Evolutionary conservation across 495 filamentous ascomycete genomes (phyloP).

Genomic region (Aspergillus kassunensis): DNA sequence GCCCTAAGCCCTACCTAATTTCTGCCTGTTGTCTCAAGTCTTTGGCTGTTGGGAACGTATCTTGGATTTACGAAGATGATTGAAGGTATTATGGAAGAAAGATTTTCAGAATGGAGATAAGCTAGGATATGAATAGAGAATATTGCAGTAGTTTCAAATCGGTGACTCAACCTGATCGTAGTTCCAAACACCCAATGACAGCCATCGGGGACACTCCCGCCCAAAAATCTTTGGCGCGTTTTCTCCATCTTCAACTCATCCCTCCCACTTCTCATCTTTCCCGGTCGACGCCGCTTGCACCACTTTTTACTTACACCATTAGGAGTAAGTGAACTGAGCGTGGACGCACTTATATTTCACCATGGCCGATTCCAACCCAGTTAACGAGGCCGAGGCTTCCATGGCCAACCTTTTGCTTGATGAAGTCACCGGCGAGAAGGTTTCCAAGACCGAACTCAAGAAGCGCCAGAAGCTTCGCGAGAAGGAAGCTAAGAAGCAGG

Average conservation of each 20-base stretch:
- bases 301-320: background rate
- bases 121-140: background rate
- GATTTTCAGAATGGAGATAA: background rate
- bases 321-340: conserved; percentile 2
- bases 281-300: conserved; percentile 7
- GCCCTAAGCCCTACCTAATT: conserved; percentile 48
- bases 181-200: conserved; percentile 28
- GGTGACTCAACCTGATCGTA: background rate
- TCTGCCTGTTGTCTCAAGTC: conserved; percentile 1
- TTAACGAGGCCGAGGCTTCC: conserved; percentile 57
- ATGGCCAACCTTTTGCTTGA: conserved; percentile 75
- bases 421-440: conserved; percentile 78
- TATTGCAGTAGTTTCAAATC: no score
- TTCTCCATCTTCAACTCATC: conserved; percentile 28
- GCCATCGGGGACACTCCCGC: conserved; percentile 28
- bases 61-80: background rate
- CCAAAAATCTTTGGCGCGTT: conserved; percentile 37
- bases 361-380: conserved; percentile 45
- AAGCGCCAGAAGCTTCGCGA: conserved; percentile 89
- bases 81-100: background rate
- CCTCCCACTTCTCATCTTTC: conserved; percentile 15
- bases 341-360: conserved; percentile 11
- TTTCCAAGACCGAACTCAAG: conserved; percentile 90
- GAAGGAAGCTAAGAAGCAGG: conserved; percentile 80
- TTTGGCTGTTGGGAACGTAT: background rate